These are phyloP conservation scores for Glebionis coronaria DNA, from an alignment of 129 eudicot genomes.

Conservation along the genomic window DNA sequence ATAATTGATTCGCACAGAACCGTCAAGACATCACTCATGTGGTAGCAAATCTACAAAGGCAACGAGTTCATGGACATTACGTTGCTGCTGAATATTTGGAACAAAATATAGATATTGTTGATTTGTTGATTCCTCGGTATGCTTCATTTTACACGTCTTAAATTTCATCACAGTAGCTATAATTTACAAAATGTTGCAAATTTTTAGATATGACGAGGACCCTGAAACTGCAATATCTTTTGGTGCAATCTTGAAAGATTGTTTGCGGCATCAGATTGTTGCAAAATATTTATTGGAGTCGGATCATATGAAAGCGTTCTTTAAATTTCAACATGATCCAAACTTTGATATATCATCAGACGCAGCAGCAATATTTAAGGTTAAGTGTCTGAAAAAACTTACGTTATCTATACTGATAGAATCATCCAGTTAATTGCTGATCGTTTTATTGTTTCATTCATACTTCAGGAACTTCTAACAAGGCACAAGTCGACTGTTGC, in stretches of 20 bases:
- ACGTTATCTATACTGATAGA: background rate
- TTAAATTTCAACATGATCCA: conserved; percentile 65
- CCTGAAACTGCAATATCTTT: conserved; percentile 64
- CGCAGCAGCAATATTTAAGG: conserved; percentile 84
- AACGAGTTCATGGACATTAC: conserved; percentile 38
- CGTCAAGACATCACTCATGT: conserved; percentile 57
- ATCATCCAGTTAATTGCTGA: background rate
- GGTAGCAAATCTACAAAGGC: conserved; percentile 52
- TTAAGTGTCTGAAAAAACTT: conserved; percentile 22
- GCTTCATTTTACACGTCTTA: too few species aligned
- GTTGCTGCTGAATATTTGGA: conserved; percentile 50
- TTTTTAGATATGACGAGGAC: conserved; percentile 49
- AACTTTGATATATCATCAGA: conserved; percentile 89
- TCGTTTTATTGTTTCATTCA: conserved; percentile 1
- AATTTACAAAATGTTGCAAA: background rate
- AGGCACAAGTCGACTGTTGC: conserved; percentile 91
- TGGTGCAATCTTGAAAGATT: conserved; percentile 87
- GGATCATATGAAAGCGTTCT: conserved; percentile 80
- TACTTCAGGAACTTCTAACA: conserved; percentile 75
- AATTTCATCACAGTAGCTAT: background rate
- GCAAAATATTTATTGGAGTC: conserved; percentile 81
- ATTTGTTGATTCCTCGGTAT: conserved; percentile 47
- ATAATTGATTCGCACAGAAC: conserved; percentile 29
- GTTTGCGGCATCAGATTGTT: conserved; percentile 77
- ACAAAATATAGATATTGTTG: conserved; percentile 37